phyloP scores from a whole-genome alignment of 345 rosid species.

The Eutrema heterophyllum region DNA sequence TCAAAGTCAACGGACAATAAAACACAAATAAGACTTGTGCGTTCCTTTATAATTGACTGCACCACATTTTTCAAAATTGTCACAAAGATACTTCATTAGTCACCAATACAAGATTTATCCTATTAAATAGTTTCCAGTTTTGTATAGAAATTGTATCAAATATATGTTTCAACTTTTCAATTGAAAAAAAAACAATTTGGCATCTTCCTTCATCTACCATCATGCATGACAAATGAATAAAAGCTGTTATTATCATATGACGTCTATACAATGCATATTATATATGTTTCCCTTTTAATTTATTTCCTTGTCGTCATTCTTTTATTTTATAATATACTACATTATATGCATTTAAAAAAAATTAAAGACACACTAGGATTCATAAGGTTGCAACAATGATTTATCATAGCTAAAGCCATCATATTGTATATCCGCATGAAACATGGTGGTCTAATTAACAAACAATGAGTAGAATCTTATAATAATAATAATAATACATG shows the following conservation, averaged over 20 bases:
- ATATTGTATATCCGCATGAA: constrained; percentile 28
- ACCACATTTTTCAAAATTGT: constrained; percentile 6
- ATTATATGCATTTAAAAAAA: background rate
- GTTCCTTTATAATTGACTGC: background rate
- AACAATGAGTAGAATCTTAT: background rate
- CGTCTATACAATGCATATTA: constrained; percentile 10
- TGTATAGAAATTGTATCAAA: background rate
- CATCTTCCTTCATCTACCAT: constrained; percentile 23
- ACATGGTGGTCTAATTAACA: constrained; percentile 11
- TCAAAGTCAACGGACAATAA: constrained; percentile 32
- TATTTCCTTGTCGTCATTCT: constrained; percentile 22
- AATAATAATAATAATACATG: background rate
- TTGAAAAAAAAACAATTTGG: background rate
- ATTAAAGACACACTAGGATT: background rate
- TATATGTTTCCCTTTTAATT: constrained; percentile 21
- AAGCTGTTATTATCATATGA: constrained; percentile 26
- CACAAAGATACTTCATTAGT: background rate
- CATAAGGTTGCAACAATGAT: background rate
- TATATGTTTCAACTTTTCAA: background rate
- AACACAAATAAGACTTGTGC: constrained; percentile 19
- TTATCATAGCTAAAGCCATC: constrained; percentile 17
- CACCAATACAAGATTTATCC: background rate
- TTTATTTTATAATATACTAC: background rate
- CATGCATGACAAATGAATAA: constrained; percentile 29
- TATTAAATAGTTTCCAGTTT: background rate